Evolutionary conservation across 139 green algal species (phyloP), one percentile per base, ranked within the genome.

Genomic region (Volvox reticuliferus): DNA sequence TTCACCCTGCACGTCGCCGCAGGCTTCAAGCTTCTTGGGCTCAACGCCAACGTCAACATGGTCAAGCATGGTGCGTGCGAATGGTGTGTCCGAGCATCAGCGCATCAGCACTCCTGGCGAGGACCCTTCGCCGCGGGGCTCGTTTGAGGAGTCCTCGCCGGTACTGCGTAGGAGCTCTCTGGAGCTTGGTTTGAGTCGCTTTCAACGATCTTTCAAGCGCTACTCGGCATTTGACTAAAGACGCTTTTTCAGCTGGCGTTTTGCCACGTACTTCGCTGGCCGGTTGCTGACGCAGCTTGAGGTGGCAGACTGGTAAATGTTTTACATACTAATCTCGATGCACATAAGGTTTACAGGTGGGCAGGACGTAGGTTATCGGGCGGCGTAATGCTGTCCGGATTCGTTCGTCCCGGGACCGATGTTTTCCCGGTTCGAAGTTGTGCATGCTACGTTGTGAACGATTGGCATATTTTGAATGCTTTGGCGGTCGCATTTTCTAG

Each of bases 181-280:
- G 35, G 78, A 84, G 37, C 36, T 84, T 22, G 36, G 78, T 35
- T 44, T 84, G 20, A 84, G 28, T 24, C 20, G 37, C 14, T 84
- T 84, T 26, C 37, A 65, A 18, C 37, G 37, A 19, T 84, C 78
- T 12, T 84, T 84, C 36, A 84, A 84, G 78, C 78, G 78, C 36
- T 84, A 84, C 78, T 68, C 37, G 0, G 78, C 28, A 1, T 84
- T 84, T 32, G 37, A 84, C 24, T 84, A 67, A 84, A 12, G 32
- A 28, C 65, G 65, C 65, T 73, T 73, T 73, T 73, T 28, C 65
- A 73, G 65, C 21, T 73, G 65, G 65, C 65, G 9, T 28, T 73
- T 24, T 30, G 44, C 44, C 44, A 55, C 44, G 44, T 28, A 73
- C 65, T 30, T 30, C 2, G 65, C 24, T 73, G 65, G 65, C 65